These are phyloP conservation scores for Cladosporium velox DNA, from an alignment of 2,329 filamentous ascomycete species.

Conservation along the genomic window DNA sequence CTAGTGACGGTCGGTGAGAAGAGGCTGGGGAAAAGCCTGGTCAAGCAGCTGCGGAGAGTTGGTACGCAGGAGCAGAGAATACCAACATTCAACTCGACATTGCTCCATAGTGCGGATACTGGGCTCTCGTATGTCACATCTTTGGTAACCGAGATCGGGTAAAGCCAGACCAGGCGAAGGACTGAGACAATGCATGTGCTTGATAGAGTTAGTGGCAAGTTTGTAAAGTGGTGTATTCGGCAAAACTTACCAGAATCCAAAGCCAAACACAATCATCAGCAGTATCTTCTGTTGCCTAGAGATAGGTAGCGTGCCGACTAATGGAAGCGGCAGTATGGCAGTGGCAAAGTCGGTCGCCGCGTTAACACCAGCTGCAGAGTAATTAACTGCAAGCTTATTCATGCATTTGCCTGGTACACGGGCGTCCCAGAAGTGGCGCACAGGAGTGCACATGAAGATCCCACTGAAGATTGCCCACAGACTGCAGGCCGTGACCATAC, in stretches of 20 bases:
- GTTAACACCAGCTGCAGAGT: slow-evolving; percentile 37
- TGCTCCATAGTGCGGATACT: slow-evolving; percentile 31
- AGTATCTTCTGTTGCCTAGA: slow-evolving; percentile 33
- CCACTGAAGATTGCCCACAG: slow-evolving; percentile 35
- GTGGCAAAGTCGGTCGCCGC: slow-evolving; percentile 39
- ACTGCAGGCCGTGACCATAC: slow-evolving; percentile 32
- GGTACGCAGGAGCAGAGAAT: slow-evolving; percentile 36
- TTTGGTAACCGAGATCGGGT: slow-evolving; percentile 28
- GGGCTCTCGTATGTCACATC: slow-evolving; percentile 34
- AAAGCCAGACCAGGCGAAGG: slow-evolving; percentile 33
- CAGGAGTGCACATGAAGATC: slow-evolving; percentile 38
- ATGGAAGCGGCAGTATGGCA: slow-evolving; percentile 37
- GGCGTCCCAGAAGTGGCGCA: slow-evolving; percentile 35
- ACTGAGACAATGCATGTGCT: slow-evolving; percentile 34
- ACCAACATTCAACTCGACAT: slow-evolving; percentile 34
- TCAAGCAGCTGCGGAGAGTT: slow-evolving; percentile 33
- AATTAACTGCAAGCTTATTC: slow-evolving; percentile 34
- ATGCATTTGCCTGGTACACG: slow-evolving; percentile 27
- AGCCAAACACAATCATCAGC: slow-evolving; percentile 39
- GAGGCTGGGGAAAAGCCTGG: slow-evolving; percentile 31
- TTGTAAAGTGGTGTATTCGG: not conserved
- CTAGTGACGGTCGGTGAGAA: slow-evolving; percentile 22
- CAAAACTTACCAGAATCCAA: slow-evolving; percentile 29
- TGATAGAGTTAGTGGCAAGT: slow-evolving; percentile 21
- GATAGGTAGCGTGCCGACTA: slow-evolving; percentile 35